These are phyloP conservation scores for Verticillium nubilum DNA, from an alignment of 2,329 filamentous ascomycete genomes.

Conservation along the genomic window DNA sequence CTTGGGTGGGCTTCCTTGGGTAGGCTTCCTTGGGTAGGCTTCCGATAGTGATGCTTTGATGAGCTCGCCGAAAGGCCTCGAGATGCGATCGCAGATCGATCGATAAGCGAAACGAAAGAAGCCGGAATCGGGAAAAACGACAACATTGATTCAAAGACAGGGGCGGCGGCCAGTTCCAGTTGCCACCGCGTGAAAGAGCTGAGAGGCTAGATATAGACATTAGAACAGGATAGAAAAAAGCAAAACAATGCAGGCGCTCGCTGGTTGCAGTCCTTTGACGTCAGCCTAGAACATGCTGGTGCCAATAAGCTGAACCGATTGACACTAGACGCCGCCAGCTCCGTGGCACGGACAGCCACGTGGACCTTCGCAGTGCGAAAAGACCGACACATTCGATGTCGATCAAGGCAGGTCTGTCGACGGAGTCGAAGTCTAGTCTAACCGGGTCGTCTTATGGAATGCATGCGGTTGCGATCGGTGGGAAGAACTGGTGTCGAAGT, in stretches of 20 bases:
- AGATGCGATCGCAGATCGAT: neutral
- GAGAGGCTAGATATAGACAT: neutral
- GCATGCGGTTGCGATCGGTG: neutral
- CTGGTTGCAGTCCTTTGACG: neutral
- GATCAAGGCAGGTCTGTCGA: no score
- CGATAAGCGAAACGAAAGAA: neutral
- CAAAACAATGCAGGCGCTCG: neutral
- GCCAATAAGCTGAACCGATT: neutral
- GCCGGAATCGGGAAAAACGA: neutral
- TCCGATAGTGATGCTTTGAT: neutral
- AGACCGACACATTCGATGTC: no score
- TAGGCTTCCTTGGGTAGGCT: neutral
- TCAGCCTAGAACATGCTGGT: neutral
- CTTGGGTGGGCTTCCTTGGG: no score
- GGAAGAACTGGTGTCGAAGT: neutral
- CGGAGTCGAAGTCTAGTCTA: no score
- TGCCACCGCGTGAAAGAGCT: neutral
- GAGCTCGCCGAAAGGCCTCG: neutral
- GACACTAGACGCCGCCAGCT: neutral
- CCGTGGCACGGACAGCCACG: neutral
- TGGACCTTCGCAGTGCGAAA: no score
- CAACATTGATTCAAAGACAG: neutral
- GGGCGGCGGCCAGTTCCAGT: neutral
- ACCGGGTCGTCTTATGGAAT: no score
- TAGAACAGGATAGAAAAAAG: neutral